phyloP scores from a whole-genome alignment of 2,329 filamentous ascomycete genomes.

The Paecilomyces fulvus region DNA sequence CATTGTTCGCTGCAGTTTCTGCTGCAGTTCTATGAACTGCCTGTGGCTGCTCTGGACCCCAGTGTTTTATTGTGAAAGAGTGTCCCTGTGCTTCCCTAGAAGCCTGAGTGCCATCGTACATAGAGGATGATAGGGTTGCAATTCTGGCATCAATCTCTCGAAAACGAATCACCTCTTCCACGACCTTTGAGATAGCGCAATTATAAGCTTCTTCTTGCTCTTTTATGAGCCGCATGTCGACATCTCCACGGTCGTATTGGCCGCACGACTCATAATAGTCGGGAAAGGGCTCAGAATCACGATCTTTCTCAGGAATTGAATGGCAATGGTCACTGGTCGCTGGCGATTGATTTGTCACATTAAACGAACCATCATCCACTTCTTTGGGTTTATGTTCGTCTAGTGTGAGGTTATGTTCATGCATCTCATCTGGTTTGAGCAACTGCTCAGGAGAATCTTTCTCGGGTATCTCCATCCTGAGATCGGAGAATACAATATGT shows the following conservation, averaged over 20 bases:
- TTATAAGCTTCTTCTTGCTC: conserved; percentile 14
- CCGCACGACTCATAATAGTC: conserved; percentile 16
- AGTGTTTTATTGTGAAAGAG: not conserved
- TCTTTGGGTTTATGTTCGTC: not conserved
- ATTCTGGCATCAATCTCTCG: conserved; percentile 9
- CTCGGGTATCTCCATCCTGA: not conserved
- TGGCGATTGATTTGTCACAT: not conserved
- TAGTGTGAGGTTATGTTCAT: not conserved
- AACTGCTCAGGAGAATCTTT: not conserved
- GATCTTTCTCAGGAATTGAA: not conserved
- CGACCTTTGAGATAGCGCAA: conserved; percentile 13
- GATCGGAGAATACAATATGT: not conserved
- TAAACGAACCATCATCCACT: not conserved
- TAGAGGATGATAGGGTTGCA: not conserved
- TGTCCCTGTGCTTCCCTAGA: not conserved
- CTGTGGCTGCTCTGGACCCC: not conserved
- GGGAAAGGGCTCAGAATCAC: conserved; percentile 17
- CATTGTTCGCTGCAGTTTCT: not conserved
- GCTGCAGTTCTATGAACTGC: not conserved
- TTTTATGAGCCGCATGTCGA: not conserved
- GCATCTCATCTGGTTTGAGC: not conserved
- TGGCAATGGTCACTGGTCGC: not conserved
- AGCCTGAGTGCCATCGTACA: not conserved
- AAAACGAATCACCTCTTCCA: conserved; percentile 13
- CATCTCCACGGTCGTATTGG: not conserved